A percentile compares a stretch with the other conserved stretches of the same genome.
phyloP scores from a whole-genome alignment of 208 protist species.

The Acanthamoeba royreba region DNA sequence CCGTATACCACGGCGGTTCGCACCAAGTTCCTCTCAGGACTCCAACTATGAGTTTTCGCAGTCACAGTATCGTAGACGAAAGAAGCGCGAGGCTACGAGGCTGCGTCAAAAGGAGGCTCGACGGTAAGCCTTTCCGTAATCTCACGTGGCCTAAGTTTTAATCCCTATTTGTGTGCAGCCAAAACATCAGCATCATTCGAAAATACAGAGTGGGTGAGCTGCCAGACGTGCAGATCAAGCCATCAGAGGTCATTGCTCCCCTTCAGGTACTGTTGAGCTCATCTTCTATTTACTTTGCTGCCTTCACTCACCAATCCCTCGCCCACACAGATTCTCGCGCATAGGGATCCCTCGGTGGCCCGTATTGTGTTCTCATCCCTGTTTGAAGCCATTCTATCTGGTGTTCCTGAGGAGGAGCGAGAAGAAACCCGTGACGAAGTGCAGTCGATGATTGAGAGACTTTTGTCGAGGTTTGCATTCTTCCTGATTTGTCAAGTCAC shows the following conservation, averaged over 20 bases:
- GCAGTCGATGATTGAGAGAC: background rate
- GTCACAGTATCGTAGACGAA: background rate
- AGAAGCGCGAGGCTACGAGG: background rate
- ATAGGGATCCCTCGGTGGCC: conserved; percentile 11
- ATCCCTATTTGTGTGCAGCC: background rate
- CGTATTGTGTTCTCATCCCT: conserved; percentile 29
- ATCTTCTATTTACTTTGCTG: background rate
- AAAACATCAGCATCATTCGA: conserved; percentile 55
- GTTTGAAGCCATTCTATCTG: conserved; percentile 10
- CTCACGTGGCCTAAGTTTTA: background rate
- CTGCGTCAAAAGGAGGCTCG: background rate
- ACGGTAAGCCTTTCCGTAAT: background rate
- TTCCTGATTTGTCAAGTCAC: background rate
- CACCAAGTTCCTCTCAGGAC: background rate
- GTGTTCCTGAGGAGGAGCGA: conserved; percentile 17
- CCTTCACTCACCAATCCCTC: background rate
- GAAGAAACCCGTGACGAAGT: conserved; percentile 22
- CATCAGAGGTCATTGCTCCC: conserved; percentile 80
- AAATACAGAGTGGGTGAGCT: conserved; percentile 80
- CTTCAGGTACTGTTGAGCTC: conserved; percentile 78
- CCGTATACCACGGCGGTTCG: background rate
- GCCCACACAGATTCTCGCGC: background rate
- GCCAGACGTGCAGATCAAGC: conserved; percentile 84
- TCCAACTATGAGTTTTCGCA: background rate
- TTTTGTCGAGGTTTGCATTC: background rate